Conservation (phyloP, 2,329 filamentous ascomycete species). For the Metarhizium anisopliae region DNA sequence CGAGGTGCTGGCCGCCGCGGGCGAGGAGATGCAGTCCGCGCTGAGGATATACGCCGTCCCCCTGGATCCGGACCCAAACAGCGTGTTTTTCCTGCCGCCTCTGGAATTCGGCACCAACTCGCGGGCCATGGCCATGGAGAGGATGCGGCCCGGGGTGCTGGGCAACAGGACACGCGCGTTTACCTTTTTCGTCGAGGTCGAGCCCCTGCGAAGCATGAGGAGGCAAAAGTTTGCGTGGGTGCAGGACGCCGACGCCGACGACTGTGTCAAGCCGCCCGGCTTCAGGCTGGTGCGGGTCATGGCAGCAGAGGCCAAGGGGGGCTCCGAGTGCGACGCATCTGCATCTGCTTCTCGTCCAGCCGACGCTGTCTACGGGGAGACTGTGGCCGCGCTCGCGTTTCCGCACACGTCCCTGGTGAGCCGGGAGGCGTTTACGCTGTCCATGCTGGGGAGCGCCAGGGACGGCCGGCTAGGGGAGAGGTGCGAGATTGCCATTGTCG, state of each 20-base stretch:
- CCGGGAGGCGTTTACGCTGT: not conserved
- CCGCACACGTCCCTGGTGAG: not conserved
- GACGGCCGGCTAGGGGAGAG: not conserved
- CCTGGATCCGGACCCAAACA: not conserved
- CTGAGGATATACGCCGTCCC: not conserved
- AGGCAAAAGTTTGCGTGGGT: conserved; percentile 2
- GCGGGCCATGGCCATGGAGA: conserved; percentile 1
- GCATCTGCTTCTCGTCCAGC: not conserved
- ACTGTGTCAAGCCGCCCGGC: not conserved
- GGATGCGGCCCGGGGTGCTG: not conserved
- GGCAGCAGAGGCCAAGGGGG: not conserved
- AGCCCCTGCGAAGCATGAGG: not conserved
- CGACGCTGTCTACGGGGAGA: not conserved
- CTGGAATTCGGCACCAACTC: conserved; percentile 1
- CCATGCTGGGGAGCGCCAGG: not conserved
- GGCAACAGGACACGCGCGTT: not conserved
- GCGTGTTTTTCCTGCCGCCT: conserved; percentile 1
- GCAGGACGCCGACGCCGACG: not conserved
- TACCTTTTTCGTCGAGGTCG: not conserved
- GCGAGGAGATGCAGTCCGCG: not conserved
- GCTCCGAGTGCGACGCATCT: not conserved
- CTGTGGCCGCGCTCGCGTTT: not conserved
- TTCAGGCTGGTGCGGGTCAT: not conserved
- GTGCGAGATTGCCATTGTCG: not conserved
- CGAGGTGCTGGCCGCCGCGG: not conserved